Evolutionary conservation across 140 eudicot genomes (phyloP).

Genomic region (Anethum foeniculum): DNA sequence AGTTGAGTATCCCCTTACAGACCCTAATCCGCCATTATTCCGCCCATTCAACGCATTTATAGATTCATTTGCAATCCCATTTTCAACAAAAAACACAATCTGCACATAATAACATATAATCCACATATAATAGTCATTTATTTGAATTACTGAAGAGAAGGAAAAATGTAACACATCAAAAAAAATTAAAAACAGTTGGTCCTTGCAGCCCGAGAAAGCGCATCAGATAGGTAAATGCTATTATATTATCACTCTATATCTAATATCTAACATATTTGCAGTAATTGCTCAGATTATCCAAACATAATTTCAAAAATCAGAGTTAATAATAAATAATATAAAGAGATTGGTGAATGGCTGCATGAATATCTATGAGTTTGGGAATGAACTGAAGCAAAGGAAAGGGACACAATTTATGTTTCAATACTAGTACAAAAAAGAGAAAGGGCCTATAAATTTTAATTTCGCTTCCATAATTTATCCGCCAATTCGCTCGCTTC

Average conservation of each 20-base stretch:
- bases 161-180: neutral
- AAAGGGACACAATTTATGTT: too few relatives aligned
- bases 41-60: neutral
- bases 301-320: neutral
- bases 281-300: neutral
- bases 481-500: neutral
- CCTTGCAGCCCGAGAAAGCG: neutral
- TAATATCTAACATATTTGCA: neutral
- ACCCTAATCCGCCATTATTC: neutral
- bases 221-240: neutral
- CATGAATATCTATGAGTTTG: too few relatives aligned
- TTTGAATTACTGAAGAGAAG: neutral
- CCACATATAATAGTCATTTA: neutral
- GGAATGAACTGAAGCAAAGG: too few relatives aligned
- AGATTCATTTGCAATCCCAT: neutral
- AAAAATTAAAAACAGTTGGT: neutral
- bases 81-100: neutral
- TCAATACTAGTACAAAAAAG: too few relatives aligned
- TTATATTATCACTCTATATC: neutral
- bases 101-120: neutral
- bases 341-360: too few relatives aligned
- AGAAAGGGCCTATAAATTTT: too few relatives aligned
- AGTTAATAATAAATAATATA: neutral
- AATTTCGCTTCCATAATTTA: neutral
- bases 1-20: neutral